phyloP scores from a whole-genome alignment of 192 early-diverging fungal species.

The Entomortierella parvispora region DNA sequence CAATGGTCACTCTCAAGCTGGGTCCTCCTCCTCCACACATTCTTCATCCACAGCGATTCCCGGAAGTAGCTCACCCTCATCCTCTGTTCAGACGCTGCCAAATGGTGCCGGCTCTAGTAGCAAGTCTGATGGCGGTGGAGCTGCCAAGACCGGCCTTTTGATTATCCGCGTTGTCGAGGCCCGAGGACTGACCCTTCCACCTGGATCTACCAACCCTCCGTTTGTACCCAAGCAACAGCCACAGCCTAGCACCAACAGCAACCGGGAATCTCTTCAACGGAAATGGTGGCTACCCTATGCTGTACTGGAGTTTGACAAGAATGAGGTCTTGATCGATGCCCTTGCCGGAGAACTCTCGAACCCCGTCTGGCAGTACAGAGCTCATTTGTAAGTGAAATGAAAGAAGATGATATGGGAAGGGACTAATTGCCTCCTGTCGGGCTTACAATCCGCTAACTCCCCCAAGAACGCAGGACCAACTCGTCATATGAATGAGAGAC shows the following conservation, averaged over 20 bases:
- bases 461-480: background rate
- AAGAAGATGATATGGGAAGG: too few species aligned
- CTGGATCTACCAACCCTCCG: conserved; percentile 66
- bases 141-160: conserved; percentile 65
- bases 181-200: conserved; percentile 74
- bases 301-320: conserved; percentile 95
- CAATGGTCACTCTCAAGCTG: conserved; percentile 39
- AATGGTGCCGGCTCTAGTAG: conserved; percentile 9
- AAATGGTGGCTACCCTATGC: conserved; percentile 85
- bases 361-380: conserved; percentile 81
- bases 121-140: conserved; percentile 4
- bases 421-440: conserved; percentile 12
- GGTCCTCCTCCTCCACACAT: conserved; percentile 49
- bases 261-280: conserved; percentile 64
- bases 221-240: conserved; percentile 45
- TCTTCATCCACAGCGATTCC: conserved; percentile 50
- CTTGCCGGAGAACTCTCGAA: conserved; percentile 79
- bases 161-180: conserved; percentile 88
- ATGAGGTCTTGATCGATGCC: conserved; percentile 87
- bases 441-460: background rate
- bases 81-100: conserved; percentile 27
- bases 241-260: conserved; percentile 11
- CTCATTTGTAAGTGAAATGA: conserved; percentile 78
- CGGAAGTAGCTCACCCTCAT: conserved; percentile 35
- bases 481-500: conserved; percentile 1